Conservation (phyloP, 495 filamentous ascomycete genomes). For the Tuber indicum region DNA sequence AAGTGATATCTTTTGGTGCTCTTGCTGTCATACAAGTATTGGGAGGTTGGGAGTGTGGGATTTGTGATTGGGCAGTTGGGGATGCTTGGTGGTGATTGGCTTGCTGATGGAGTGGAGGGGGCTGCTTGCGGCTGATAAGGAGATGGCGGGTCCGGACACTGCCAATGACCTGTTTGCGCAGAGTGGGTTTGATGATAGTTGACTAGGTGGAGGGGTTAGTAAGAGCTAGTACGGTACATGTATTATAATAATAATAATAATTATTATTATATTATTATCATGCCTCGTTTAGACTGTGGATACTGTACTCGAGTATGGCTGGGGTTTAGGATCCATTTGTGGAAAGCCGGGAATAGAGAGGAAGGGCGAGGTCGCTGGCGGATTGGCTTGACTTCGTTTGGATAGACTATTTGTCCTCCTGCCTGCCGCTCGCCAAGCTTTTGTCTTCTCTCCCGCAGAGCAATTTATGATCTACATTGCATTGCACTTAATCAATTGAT, state of each 20-base stretch:
- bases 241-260: too few species aligned
- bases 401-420: background rate
- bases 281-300: background rate
- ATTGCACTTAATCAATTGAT: background rate
- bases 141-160: conserved; percentile 61
- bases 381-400: background rate
- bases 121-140: conserved; percentile 71
- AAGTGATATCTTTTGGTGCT: conserved; percentile 81
- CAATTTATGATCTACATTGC: background rate
- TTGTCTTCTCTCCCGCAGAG: background rate
- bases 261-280: too few species aligned
- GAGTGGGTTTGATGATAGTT: conserved; percentile 55
- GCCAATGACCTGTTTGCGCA: conserved; percentile 66
- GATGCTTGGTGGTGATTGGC: conserved; percentile 57
- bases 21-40: conserved; percentile 48
- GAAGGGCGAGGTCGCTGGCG: background rate
- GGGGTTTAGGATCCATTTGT: background rate
- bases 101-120: conserved; percentile 70
- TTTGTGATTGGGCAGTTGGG: conserved; percentile 84
- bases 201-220: conserved; percentile 76
- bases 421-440: background rate
- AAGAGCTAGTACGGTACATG: conserved; percentile 55
- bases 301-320: background rate
- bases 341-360: background rate
- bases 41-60: conserved; percentile 50